A percentile compares a stretch with the other conserved stretches of the same genome.
phyloP scores from a whole-genome alignment of 805 yeast species.

The Sugiyamaella boreocaroliniensis region DNA sequence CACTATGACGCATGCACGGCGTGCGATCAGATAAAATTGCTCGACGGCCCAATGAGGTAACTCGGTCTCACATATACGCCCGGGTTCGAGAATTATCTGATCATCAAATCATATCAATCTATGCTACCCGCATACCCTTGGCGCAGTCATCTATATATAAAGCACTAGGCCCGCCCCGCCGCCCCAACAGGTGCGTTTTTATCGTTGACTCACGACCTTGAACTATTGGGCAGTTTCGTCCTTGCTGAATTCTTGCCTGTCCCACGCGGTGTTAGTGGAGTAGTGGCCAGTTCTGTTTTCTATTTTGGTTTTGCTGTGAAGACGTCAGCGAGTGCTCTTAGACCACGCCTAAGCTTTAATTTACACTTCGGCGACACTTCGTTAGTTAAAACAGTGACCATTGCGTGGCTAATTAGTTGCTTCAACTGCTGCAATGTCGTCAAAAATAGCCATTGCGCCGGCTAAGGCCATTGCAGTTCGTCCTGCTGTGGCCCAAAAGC shows the following conservation, averaged over 20 bases:
- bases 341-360: neutral
- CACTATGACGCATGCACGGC: neutral
- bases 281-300: no score
- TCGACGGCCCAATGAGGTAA: conserved; percentile 1
- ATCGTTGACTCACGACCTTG: no score
- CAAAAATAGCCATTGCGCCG: neutral
- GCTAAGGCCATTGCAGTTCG: neutral
- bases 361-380: neutral
- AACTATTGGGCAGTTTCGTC: no score
- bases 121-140: neutral
- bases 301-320: no score
- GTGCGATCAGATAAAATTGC: conserved; percentile 5
- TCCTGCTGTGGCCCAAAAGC: conserved; percentile 1
- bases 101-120: conserved; percentile 6
- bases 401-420: no score
- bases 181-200: no score
- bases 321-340: no score
- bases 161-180: neutral
- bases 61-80: conserved; percentile 2
- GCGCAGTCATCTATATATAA: neutral
- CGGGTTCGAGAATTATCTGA: conserved; percentile 4
- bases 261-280: no score
- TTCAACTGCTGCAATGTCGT: no score
- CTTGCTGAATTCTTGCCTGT: no score
- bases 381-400: neutral